A percentile compares a stretch with the other conserved stretches of the same genome.
phyloP scores from a whole-genome alignment of 345 rosid species.

The Adansonia digitata region DNA sequence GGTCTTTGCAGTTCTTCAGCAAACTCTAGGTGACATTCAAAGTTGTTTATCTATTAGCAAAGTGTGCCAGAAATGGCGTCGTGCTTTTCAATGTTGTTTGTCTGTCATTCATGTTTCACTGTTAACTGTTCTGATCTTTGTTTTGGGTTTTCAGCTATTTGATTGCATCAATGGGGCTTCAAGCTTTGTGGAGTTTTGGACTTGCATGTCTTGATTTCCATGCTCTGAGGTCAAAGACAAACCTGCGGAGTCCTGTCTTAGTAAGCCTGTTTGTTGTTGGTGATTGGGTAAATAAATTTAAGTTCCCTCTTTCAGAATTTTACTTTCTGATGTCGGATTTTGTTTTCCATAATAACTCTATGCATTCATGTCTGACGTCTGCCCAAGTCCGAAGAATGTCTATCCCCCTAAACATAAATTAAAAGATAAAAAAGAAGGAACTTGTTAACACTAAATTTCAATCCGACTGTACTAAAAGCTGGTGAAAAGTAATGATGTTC shows the following conservation, averaged over 20 bases:
- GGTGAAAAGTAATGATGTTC: background rate
- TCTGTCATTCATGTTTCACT: background rate
- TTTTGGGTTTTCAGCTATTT: slow-evolving; percentile 66
- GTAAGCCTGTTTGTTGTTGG: slow-evolving; percentile 88
- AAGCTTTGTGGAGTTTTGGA: slow-evolving; percentile 85
- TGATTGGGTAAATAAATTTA: slow-evolving; percentile 61
- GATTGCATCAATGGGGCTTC: slow-evolving; percentile 94
- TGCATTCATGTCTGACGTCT: background rate
- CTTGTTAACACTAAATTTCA: too few species aligned
- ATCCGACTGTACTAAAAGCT: too few species aligned
- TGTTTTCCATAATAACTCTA: too few species aligned
- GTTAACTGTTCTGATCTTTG: background rate
- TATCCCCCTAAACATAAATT: too few species aligned
- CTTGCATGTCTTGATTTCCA: slow-evolving; percentile 80
- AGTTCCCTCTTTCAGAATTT: background rate
- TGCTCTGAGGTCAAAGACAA: slow-evolving; percentile 65
- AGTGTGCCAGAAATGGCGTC: background rate
- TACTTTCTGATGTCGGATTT: too few species aligned
- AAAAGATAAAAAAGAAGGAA: too few species aligned
- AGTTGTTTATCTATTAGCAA: background rate
- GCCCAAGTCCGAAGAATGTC: too few species aligned
- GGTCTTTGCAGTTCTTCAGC: background rate
- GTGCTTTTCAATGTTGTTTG: background rate
- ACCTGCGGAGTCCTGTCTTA: slow-evolving; percentile 78
- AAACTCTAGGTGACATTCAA: background rate